These are phyloP conservation scores for Entamoeba invadens DNA, from an alignment of 208 protist species.

Conservation along the genomic window DNA sequence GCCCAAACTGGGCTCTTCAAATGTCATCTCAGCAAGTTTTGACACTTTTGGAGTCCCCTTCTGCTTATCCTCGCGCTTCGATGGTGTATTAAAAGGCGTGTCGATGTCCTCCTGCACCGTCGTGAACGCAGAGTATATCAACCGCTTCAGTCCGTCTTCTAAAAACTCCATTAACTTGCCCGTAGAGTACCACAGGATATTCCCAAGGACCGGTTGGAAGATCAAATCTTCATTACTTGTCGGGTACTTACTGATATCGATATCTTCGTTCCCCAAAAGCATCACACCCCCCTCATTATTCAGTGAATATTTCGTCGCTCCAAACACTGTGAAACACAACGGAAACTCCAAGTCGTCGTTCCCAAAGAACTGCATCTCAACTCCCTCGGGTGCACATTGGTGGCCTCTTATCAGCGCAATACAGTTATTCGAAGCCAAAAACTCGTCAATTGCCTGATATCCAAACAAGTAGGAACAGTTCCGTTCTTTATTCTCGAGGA, in stretches of 20 bases:
- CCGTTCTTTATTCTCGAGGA: not conserved
- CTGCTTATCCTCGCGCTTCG: not conserved
- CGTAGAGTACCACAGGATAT: not conserved
- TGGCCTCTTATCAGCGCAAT: constrained; percentile 26
- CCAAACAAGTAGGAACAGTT: constrained; percentile 30
- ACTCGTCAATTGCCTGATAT: constrained; percentile 12
- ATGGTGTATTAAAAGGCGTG: not conserved
- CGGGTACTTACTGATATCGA: not conserved
- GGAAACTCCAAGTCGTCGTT: not conserved
- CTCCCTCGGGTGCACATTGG: not conserved
- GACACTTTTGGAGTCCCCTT: not conserved
- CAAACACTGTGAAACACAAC: not conserved
- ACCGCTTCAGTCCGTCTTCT: not conserved
- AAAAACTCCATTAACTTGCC: not conserved
- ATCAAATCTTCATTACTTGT: not conserved
- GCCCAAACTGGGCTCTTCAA: not conserved
- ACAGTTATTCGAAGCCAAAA: constrained; percentile 19
- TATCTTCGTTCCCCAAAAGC: not conserved
- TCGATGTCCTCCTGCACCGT: not conserved
- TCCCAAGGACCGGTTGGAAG: not conserved
- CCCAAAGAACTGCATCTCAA: not conserved
- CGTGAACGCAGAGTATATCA: not conserved
- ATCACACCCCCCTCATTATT: not conserved
- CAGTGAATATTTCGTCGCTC: not conserved
- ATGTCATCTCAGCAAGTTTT: not conserved